Percentiles rank a stretch among this genome's conserved stretches.
Evolutionary conservation across 306 rosid genomes (phyloP).

Genomic region (Cajanus cajan): DNA sequence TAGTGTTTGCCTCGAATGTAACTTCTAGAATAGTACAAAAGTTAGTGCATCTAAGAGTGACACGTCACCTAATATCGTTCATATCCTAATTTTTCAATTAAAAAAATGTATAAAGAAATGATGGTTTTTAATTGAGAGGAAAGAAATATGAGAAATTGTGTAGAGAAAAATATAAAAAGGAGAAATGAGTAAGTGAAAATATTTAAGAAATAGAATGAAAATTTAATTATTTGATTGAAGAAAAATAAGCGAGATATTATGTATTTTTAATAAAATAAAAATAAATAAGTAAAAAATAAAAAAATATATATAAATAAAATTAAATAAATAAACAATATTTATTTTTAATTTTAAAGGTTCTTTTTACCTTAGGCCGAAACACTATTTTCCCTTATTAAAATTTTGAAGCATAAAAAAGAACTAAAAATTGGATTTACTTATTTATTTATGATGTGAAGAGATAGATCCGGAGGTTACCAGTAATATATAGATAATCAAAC

Average conservation of each 20-base stretch:
- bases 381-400: neutral
- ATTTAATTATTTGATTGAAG: too few species aligned
- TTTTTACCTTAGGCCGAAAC: neutral
- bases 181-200: too few species aligned
- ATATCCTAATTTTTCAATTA: neutral
- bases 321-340: too few species aligned
- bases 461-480: neutral
- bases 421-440: neutral
- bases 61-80: conserved; percentile 21
- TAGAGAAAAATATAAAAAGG: too few species aligned
- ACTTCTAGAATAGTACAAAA: conserved; percentile 11
- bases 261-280: too few species aligned
- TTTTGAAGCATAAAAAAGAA: neutral
- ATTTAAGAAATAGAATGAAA: too few species aligned
- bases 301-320: too few species aligned
- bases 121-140: too few species aligned
- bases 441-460: neutral
- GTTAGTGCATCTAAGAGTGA: neutral
- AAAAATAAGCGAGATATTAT: too few species aligned
- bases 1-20: neutral
- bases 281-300: too few species aligned
- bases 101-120: neutral
- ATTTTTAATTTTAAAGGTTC: neutral
- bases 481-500: neutral
- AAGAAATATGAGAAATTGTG: too few species aligned